phyloP scores from a whole-genome alignment of 176 grass and related monocot genomes.

The Phoenix roebelenii region DNA sequence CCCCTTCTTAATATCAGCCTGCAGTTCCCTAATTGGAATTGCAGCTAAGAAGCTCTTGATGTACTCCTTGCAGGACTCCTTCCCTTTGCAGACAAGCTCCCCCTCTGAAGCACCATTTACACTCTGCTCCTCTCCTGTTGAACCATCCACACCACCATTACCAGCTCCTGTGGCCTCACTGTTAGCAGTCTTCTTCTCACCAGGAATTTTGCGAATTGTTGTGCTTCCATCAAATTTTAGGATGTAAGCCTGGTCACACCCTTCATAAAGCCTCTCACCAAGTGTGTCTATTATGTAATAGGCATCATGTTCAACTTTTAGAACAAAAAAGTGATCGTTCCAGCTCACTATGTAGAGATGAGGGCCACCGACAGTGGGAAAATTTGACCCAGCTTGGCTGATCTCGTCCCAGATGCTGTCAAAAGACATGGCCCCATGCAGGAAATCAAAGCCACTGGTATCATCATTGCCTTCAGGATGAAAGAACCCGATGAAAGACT shows the following conservation, averaged over 20 bases:
- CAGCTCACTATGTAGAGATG: slow-evolving; percentile 15
- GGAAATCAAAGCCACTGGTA: slow-evolving; percentile 4
- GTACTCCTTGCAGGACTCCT: slow-evolving; percentile 17
- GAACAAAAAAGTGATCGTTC: slow-evolving; percentile 19
- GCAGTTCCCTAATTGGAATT: slow-evolving; percentile 11
- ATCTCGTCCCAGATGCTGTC: slow-evolving; percentile 22
- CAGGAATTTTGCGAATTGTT: background rate
- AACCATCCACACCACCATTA: background rate
- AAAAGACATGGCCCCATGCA: slow-evolving; percentile 11
- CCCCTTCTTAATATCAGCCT: slow-evolving; percentile 11
- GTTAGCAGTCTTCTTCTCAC: background rate
- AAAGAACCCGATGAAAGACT: slow-evolving; percentile 19
- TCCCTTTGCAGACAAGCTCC: slow-evolving; percentile 13
- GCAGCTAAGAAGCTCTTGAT: slow-evolving; percentile 17
- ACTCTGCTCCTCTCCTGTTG: background rate
- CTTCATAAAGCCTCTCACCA: slow-evolving; percentile 15
- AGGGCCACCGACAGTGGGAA: background rate
- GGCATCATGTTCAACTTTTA: slow-evolving; percentile 11
- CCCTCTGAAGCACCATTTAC: background rate
- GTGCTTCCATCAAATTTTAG: slow-evolving; percentile 12
- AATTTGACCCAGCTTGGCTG: background rate
- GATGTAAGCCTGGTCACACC: slow-evolving; percentile 15
- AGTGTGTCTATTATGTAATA: slow-evolving; percentile 17
- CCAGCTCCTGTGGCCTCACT: background rate
- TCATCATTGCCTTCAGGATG: slow-evolving; percentile 2